phyloP scores from a whole-genome alignment of 208 protist species.

The Tritrichomonas foetus region DNA sequence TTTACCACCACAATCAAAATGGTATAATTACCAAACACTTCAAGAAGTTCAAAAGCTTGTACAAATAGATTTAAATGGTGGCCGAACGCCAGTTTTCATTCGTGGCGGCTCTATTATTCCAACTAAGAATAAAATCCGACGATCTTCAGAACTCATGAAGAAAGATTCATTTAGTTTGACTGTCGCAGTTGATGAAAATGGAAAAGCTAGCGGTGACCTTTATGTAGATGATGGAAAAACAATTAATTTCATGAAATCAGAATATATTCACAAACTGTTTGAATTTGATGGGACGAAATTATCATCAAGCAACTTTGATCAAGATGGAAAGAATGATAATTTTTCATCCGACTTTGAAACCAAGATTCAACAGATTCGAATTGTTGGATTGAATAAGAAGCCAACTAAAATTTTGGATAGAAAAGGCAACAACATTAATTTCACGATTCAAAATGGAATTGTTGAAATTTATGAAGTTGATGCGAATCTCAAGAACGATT shows the following conservation, averaged over 20 bases:
- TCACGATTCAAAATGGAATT: neutral
- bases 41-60: neutral
- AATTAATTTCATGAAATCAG: constrained; percentile 14
- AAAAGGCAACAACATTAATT: neutral
- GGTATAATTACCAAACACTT: constrained; percentile 63
- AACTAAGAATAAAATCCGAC: constrained; percentile 73
- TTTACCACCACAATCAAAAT: constrained; percentile 64
- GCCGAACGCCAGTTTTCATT: constrained; percentile 76
- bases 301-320: neutral
- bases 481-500: neutral
- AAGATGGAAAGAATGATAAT: neutral
- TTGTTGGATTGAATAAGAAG: neutral
- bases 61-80: neutral
- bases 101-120: constrained; percentile 79
- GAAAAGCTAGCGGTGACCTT: constrained; percentile 40
- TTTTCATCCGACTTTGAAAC: neutral
- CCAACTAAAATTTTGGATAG: neutral
- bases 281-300: neutral
- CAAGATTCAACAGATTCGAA: neutral
- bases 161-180: constrained; percentile 64
- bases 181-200: constrained; percentile 49
- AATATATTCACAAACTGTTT: neutral
- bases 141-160: constrained; percentile 67
- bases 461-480: neutral
- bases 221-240: constrained; percentile 49